Evolutionary conservation across 2,329 filamentous ascomycete species (phyloP).

Genomic region (Aurifilum marmelostoma): DNA sequence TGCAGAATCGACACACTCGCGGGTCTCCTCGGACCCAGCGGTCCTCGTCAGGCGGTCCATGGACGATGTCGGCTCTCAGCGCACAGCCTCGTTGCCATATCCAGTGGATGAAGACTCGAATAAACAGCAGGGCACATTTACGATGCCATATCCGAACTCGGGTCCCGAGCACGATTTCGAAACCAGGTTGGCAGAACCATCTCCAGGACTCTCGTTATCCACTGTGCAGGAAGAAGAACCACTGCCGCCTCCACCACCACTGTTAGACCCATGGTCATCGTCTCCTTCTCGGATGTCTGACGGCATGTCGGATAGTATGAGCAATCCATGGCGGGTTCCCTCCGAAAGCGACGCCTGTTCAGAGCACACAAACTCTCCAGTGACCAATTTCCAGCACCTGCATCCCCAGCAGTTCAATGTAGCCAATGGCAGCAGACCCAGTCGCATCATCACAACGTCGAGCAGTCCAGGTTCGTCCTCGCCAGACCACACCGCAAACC

Average conservation of each 20-base stretch:
- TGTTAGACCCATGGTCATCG: slow-evolving; percentile 3
- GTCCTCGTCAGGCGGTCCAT: slow-evolving; percentile 1
- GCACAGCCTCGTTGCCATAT: slow-evolving; percentile 3
- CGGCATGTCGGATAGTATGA: neutral
- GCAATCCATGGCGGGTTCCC: neutral
- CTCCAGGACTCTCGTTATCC: neutral
- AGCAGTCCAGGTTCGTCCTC: neutral
- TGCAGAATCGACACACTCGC: neutral
- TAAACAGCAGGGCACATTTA: slow-evolving; percentile 2
- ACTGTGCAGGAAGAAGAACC: slow-evolving; percentile 5
- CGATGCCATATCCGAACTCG: slow-evolving; percentile 13
- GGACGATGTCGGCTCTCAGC: slow-evolving; percentile 10
- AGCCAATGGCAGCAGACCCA: slow-evolving; percentile 14
- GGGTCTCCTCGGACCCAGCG: neutral
- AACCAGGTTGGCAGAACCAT: neutral
- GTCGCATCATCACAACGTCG: neutral
- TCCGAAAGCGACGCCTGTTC: neutral
- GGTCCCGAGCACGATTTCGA: neutral
- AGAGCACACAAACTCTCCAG: neutral
- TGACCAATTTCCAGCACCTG: neutral
- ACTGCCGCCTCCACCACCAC: neutral
- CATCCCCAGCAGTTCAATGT: neutral
- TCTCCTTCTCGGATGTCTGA: neutral
- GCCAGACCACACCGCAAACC: neutral
- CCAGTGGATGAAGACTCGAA: slow-evolving; percentile 1